Evolutionary conservation across 495 filamentous ascomycete genomes (phyloP).

Genomic region (Aspergillus sclerotioniger): DNA sequence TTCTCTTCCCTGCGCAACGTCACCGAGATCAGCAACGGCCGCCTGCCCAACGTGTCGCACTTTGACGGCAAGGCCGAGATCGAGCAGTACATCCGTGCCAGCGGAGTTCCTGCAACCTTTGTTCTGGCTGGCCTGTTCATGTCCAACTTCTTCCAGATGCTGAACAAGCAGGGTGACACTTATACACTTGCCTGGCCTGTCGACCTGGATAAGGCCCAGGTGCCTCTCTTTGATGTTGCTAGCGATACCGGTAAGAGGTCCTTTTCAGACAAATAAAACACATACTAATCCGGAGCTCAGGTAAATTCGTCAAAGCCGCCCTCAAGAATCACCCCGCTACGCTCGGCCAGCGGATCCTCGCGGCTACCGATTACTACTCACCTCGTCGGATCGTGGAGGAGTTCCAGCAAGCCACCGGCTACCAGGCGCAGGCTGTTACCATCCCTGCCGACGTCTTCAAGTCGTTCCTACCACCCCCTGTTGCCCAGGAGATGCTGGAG

Average conservation of each 20-base stretch:
- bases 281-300: conserved; percentile 4
- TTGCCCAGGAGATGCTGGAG: conserved; percentile 52
- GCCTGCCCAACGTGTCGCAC: conserved; percentile 49
- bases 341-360: conserved; percentile 30
- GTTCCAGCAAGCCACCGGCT: conserved; percentile 49
- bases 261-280: neutral
- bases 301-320: conserved; percentile 56
- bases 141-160: conserved; percentile 39
- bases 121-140: conserved; percentile 60
- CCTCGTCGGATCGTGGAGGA: conserved; percentile 41
- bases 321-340: conserved; percentile 17
- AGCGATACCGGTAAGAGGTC: conserved; percentile 44
- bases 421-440: conserved; percentile 41
- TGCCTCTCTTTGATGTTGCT: conserved; percentile 52
- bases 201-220: conserved; percentile 23
- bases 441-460: conserved; percentile 48
- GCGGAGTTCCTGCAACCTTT: conserved; percentile 51
- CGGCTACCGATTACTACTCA: conserved; percentile 50
- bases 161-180: conserved; percentile 19
- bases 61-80: conserved; percentile 64
- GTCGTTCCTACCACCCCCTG: conserved; percentile 36
- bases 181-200: conserved; percentile 12
- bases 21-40: conserved; percentile 33
- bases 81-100: conserved; percentile 53
- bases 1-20: conserved; percentile 24